Percentiles rank a stretch among this genome's conserved stretches.
phyloP scores from a whole-genome alignment of 2,329 filamentous ascomycete species.

The Ophiostoma sp. region DNA sequence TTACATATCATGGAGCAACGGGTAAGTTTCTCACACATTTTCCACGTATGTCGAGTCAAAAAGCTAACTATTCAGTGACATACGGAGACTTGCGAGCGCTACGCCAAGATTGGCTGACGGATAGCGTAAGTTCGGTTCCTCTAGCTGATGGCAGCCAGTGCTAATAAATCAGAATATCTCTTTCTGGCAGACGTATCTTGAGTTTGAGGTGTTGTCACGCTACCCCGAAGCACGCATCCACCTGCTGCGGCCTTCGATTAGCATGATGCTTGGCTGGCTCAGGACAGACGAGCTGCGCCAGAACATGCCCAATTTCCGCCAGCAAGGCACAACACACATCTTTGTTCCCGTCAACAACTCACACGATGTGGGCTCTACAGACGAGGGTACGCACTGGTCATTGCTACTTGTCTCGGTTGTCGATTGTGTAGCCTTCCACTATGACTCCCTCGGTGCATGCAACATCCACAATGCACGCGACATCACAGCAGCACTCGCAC shows the following conservation, averaged over 20 bases:
- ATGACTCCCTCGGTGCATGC: conserved; percentile 74
- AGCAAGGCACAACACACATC: conserved; percentile 70
- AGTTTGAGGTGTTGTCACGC: conserved; percentile 75
- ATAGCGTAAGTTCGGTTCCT: conserved; percentile 61
- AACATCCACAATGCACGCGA: conserved; percentile 70
- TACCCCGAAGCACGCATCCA: conserved; percentile 82
- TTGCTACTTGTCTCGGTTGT: conserved; percentile 82
- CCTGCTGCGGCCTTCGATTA: conserved; percentile 89
- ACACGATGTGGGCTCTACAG: conserved; percentile 66
- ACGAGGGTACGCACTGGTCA: conserved; percentile 93
- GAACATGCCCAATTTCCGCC: conserved; percentile 63
- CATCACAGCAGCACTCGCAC: conserved; percentile 63
- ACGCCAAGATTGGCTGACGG: conserved; percentile 90
- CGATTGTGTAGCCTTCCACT: conserved; percentile 91
- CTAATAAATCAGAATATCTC: conserved; percentile 66
- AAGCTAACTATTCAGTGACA: conserved; percentile 55
- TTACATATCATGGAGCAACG: conserved; percentile 19
- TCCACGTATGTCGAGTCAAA: not conserved
- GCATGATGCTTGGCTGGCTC: conserved; percentile 60
- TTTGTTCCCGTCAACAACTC: conserved; percentile 95
- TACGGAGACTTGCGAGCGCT: conserved; percentile 84
- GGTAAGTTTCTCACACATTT: not conserved
- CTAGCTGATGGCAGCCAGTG: not conserved
- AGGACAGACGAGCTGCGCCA: conserved; percentile 28
- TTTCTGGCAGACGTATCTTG: conserved; percentile 97